Conservation (phyloP, 2,329 filamentous ascomycete species). For the Amesomyces nigricolor region DNA sequence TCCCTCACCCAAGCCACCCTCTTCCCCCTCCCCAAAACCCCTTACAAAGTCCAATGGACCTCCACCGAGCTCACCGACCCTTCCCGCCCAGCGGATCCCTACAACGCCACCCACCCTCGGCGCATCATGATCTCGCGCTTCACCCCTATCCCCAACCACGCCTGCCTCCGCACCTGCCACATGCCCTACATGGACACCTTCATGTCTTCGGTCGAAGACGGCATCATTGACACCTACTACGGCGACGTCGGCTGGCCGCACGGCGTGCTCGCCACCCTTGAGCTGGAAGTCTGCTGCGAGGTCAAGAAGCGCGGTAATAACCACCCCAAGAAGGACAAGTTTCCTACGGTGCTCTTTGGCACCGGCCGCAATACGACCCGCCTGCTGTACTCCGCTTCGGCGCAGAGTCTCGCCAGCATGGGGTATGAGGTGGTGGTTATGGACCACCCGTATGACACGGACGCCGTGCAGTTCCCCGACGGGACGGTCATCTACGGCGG, state of each 20-base stretch:
- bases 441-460: slow-evolving; percentile 40
- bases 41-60: slow-evolving; percentile 10
- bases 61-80: slow-evolving; percentile 30
- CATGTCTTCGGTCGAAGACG: slow-evolving; percentile 22
- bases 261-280: slow-evolving; percentile 17
- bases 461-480: slow-evolving; percentile 37
- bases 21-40: slow-evolving; percentile 4
- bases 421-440: slow-evolving; percentile 40
- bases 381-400: slow-evolving; percentile 36
- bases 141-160: slow-evolving; percentile 17
- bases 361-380: slow-evolving; percentile 26
- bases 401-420: slow-evolving; percentile 35
- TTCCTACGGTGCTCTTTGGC: slow-evolving; percentile 20
- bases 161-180: slow-evolving; percentile 21
- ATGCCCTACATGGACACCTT: slow-evolving; percentile 24
- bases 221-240: slow-evolving; percentile 20
- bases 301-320: neutral
- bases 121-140: slow-evolving; percentile 27
- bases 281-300: slow-evolving; percentile 26
- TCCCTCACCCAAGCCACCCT: neutral
- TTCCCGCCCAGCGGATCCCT: slow-evolving; percentile 31
- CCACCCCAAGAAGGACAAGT: neutral
- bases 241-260: slow-evolving; percentile 19
- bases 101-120: slow-evolving; percentile 23
- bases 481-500: slow-evolving; percentile 29